These are phyloP conservation scores for Singerocomus inundabilis DNA, from an alignment of 1,284 basidiomycete species.

Conservation along the genomic window DNA sequence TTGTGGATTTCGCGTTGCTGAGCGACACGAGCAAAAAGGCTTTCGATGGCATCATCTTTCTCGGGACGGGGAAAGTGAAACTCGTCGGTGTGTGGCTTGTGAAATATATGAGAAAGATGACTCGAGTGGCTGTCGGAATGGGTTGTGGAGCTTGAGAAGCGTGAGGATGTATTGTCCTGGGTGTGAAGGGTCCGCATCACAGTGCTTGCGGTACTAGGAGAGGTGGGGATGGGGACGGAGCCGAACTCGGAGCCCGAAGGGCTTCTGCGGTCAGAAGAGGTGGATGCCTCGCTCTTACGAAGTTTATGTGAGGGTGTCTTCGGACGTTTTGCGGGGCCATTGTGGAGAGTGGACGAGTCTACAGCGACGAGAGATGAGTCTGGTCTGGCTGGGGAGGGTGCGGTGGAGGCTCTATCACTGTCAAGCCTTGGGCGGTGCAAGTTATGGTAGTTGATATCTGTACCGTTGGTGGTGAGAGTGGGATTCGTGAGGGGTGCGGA, in stretches of 20 bases:
- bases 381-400: conserved; percentile 36
- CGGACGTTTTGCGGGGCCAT: conserved; percentile 41
- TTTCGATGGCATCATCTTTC: conserved; percentile 72
- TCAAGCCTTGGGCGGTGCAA: conserved; percentile 50
- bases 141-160: conserved; percentile 55
- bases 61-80: conserved; percentile 75
- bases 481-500: conserved; percentile 80
- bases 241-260: conserved; percentile 49
- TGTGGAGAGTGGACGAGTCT: conserved; percentile 59
- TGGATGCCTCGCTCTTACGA: conserved; percentile 56
- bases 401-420: conserved; percentile 48
- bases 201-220: conserved; percentile 34
- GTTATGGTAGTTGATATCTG: conserved; percentile 57
- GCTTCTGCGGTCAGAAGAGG: conserved; percentile 42
- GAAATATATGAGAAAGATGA: conserved; percentile 55
- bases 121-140: conserved; percentile 52
- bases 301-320: conserved; percentile 41
- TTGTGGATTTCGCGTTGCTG: conserved; percentile 64
- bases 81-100: conserved; percentile 53
- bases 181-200: conserved; percentile 49
- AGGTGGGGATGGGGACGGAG: conserved; percentile 38
- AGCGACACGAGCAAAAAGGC: conserved; percentile 73
- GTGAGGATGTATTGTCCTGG: conserved; percentile 60
- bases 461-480: conserved; percentile 63
- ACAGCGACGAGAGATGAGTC: conserved; percentile 54